These are phyloP conservation scores for Suillus fuscotomentosus DNA, from an alignment of 768 basidiomycete species.

Conservation along the genomic window DNA sequence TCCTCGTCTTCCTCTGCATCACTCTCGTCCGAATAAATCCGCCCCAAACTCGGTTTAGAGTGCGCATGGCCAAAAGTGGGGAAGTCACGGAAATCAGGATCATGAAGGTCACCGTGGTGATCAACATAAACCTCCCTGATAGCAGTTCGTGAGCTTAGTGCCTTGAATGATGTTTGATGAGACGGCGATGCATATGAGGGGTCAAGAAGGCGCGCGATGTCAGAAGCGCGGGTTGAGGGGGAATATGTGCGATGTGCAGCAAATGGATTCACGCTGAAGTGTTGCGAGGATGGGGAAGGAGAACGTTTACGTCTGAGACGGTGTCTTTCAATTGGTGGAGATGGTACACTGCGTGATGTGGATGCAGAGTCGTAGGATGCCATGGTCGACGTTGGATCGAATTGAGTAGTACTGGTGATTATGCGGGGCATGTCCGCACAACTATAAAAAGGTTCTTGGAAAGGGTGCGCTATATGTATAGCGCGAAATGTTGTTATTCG, in stretches of 20 bases:
- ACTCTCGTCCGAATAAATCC: conserved; percentile 27
- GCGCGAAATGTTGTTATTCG: background rate
- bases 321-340: conserved; percentile 19
- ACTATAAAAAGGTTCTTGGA: background rate
- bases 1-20: conserved; percentile 31
- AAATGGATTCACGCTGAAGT: conserved; percentile 8
- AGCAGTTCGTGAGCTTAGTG: conserved; percentile 15
- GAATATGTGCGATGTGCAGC: conserved; percentile 29
- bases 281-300: conserved; percentile 26
- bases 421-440: conserved; percentile 8
- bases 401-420: conserved; percentile 1
- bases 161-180: conserved; percentile 23
- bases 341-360: conserved; percentile 17
- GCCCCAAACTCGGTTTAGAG: conserved; percentile 35
- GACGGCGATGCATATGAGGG: conserved; percentile 50
- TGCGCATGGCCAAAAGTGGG: conserved; percentile 34
- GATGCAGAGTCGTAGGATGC: conserved; percentile 19
- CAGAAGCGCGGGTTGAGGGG: conserved; percentile 40
- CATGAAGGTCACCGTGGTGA: conserved; percentile 60
- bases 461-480: background rate
- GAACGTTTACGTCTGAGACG: conserved; percentile 24
- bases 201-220: conserved; percentile 65
- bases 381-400: conserved; percentile 14
- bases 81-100: conserved; percentile 68
- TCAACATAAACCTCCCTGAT: conserved; percentile 51